Evolutionary conservation across 75 land plant genomes (phyloP), one percentile per base, ranked within the genome.

Genomic region (Cryptomeria japonica): DNA sequence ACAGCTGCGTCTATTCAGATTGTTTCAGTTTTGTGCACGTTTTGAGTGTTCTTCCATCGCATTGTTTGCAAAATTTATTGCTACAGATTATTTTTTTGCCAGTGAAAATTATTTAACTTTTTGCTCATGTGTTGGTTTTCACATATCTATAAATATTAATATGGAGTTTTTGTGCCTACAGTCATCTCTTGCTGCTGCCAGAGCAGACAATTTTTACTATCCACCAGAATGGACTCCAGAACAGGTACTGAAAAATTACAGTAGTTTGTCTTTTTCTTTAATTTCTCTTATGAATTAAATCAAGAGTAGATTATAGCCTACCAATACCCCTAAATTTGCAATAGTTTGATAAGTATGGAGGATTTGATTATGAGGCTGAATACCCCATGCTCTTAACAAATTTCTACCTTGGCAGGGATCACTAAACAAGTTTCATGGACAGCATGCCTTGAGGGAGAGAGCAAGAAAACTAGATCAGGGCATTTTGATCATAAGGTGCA

Each of bases 211-310:
- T 86, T 98, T 98, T 88, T 98, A 98, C 91, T 98, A 95, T 84
- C 99, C 99, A 1, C 99, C 99, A 89, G 99, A 98, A 97, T 98
- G 99, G 99, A 90, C 91, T 41, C 99, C 99, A 49, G 91, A 92
- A 49, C 92, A 97, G 97, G 98, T 96, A 92, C 86, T 82, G 41
- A 38, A 79, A 49, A 16, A 34, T 55, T 49, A 18, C 73, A 64
- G 0, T 18, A 19, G 14, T 25, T 25, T 0, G 86, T 61, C 3
- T 34, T 5, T 53, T 47, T 46, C 34, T 25, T 8, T 22, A 25
- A 41, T 38, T 19, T 19, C 28, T 79, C 7, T 31, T 22, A 22
- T 79, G n/a, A 82, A 19, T n/a, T 18, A 70, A 37, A 25, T 76
- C 10, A n/a, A 68, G 22, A 42, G 25, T 22, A 36, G 49, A 3